phyloP scores from a whole-genome alignment of 352 stramenopile species.

The Phytophthora boehmeriae region DNA sequence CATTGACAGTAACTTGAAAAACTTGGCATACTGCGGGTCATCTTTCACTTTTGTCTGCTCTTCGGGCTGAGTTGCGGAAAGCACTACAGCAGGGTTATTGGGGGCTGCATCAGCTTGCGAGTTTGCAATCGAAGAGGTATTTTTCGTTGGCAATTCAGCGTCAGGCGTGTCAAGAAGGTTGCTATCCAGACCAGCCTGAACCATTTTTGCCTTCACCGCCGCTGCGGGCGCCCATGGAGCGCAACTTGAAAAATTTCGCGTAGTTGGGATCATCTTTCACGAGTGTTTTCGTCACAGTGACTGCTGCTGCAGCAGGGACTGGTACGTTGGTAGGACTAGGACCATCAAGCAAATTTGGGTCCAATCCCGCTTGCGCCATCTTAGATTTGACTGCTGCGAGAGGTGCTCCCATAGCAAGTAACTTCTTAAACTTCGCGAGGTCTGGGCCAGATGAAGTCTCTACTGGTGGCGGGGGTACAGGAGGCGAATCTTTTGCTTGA shows the following conservation, averaged over 20 bases:
- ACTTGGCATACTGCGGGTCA: conserved; percentile 66
- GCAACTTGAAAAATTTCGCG: conserved; percentile 73
- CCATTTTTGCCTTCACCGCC: conserved; percentile 70
- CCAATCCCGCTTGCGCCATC: conserved; percentile 67
- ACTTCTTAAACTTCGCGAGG: conserved; percentile 65
- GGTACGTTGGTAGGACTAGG: conserved; percentile 5
- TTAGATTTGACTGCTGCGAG: conserved; percentile 65
- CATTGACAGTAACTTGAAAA: conserved; percentile 72
- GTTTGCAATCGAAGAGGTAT: neutral
- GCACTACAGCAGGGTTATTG: conserved; percentile 18
- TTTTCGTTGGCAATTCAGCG: conserved; percentile 38
- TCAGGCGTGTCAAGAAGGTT: conserved; percentile 70
- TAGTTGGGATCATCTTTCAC: conserved; percentile 67
- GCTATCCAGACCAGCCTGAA: conserved; percentile 86
- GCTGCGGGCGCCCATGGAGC: conserved; percentile 56
- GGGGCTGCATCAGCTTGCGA: neutral
- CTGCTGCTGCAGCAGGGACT: neutral
- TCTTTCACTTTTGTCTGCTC: conserved; percentile 49
- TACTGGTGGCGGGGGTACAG: neutral
- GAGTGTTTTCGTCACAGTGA: conserved; percentile 9
- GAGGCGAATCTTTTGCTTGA: conserved; percentile 44
- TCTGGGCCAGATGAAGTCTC: conserved; percentile 18
- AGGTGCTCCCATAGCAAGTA: conserved; percentile 68
- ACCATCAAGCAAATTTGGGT: conserved; percentile 54
- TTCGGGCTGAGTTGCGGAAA: conserved; percentile 11